Evolutionary conservation across 768 basidiomycete species (phyloP), one percentile per base, ranked within the genome.

Genomic region (Kwoniella sp.): DNA sequence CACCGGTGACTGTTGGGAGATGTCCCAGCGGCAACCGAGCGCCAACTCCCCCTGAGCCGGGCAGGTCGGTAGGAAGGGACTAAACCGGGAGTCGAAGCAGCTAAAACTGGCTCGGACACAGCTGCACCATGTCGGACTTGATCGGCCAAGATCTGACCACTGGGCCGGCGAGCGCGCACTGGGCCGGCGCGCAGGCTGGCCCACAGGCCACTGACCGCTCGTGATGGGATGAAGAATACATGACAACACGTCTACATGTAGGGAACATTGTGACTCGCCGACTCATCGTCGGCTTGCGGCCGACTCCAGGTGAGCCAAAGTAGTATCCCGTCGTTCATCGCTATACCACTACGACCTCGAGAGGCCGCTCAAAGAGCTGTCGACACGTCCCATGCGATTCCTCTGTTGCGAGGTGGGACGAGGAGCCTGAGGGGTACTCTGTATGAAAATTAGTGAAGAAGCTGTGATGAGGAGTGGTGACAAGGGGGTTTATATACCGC

Each of bases 231-330:
- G 26, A 12, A 43, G n/a, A 22, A 45, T 45, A 14, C 28, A 31
- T 29, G 32, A 27, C 7, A 45, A 11, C 19, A 17, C 14, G 15
- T 17, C 19, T n/a, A 20, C 39, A 45, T 69, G 60, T 69, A 47
- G 36, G 59, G 50, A 56, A 39, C 65, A 57, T 62, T 60, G 67
- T 69, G 67, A 69, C 67, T 56, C 64, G 59, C 60, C 60, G 45
- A 29, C 37, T 66, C 64, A 62, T 46, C 29, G 52, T 36, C 15
- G 22, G 7, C 3, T 14, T 32, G n/a, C 52, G 23, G 8, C 25
- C 9, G 20, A 37, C 64, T 63, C 59, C 56, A 49, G 57, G 65
- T 59, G 59, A 56, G 69, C 65, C 69, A 67, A 70, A 70, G 65
- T 62, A 59, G 69, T 38, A 38, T 53, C 63, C 56, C 29, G 26